Conservation (phyloP, 129 eudicot genomes). For the Oenanthe sinensis region DNA sequence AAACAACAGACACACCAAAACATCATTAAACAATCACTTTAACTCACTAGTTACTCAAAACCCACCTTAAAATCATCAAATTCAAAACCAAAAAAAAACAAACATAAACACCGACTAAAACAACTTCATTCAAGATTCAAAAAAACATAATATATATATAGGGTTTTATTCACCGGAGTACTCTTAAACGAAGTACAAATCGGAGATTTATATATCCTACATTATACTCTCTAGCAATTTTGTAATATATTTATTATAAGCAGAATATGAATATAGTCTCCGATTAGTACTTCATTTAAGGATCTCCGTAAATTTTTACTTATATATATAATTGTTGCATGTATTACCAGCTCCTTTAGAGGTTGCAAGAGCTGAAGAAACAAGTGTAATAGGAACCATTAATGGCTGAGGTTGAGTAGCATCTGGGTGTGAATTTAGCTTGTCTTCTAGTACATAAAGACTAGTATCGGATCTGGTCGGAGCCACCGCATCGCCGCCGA, state of each 20-base stretch:
- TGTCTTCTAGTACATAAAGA: not conserved
- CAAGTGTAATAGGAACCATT: slow-evolving; percentile 8
- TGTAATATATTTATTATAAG: too few relatives aligned
- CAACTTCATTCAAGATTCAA: not conserved
- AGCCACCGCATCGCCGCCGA: not conserved
- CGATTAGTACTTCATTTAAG: too few relatives aligned
- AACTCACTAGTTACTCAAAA: not conserved
- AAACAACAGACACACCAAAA: not conserved
- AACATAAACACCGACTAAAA: not conserved
- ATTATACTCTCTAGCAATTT: too few relatives aligned
- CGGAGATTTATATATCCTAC: too few relatives aligned
- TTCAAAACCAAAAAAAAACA: too few relatives aligned
- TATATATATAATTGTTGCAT: not conserved
- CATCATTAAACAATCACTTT: not conserved
- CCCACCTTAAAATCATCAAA: too few relatives aligned
- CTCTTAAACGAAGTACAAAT: too few relatives aligned
- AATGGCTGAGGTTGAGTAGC: slow-evolving; percentile 6
- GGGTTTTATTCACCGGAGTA: too few relatives aligned
- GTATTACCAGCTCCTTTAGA: slow-evolving; percentile 17
- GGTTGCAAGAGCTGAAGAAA: not conserved
- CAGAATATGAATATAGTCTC: too few relatives aligned
- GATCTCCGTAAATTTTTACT: too few relatives aligned
- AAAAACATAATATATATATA: not conserved
- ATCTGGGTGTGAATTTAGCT: not conserved
- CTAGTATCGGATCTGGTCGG: not conserved